Conservation (phyloP, 371 early-diverging fungal genomes). For the Sporodiniella umbellata region DNA sequence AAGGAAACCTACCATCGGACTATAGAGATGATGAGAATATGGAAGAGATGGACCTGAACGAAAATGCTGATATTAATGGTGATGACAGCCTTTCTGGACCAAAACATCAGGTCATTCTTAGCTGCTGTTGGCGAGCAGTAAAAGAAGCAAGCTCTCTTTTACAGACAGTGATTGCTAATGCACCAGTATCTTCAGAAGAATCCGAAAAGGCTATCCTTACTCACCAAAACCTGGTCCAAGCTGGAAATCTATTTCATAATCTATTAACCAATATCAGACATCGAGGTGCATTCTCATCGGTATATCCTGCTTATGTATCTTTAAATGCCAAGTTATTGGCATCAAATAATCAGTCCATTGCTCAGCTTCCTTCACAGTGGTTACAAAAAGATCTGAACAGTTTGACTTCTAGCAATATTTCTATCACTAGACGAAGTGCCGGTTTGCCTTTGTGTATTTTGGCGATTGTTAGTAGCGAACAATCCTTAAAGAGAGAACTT, state of each 20-base stretch:
- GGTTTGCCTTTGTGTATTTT: slow-evolving; percentile 89
- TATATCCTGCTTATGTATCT: slow-evolving; percentile 73
- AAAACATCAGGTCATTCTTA: slow-evolving; percentile 82
- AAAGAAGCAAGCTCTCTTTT: slow-evolving; percentile 72
- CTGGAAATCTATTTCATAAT: slow-evolving; percentile 57
- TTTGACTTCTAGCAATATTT: slow-evolving; percentile 60
- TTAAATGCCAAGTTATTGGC: slow-evolving; percentile 67
- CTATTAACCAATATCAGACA: slow-evolving; percentile 81
- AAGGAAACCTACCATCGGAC: slow-evolving; percentile 77
- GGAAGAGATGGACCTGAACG: slow-evolving; percentile 51
- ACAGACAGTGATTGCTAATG: slow-evolving; percentile 35
- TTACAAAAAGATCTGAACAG: slow-evolving; percentile 51
- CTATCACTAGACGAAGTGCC: slow-evolving; percentile 92
- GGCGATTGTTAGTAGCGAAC: slow-evolving; percentile 76
- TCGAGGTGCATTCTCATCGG: slow-evolving; percentile 89
- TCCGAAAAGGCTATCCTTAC: slow-evolving; percentile 13
- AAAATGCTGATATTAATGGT: slow-evolving; percentile 11
- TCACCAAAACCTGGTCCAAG: slow-evolving; percentile 39
- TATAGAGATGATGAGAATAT: slow-evolving; percentile 69
- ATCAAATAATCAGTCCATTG: slow-evolving; percentile 43
- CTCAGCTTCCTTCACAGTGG: slow-evolving; percentile 62
- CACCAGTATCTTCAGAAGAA: slow-evolving; percentile 19
- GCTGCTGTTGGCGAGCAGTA: slow-evolving; percentile 91
- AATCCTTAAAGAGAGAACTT: slow-evolving; percentile 58
- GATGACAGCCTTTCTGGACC: slow-evolving; percentile 48